phyloP scores from a whole-genome alignment of 2,329 filamentous ascomycete species.

The Fulvia fulva region DNA sequence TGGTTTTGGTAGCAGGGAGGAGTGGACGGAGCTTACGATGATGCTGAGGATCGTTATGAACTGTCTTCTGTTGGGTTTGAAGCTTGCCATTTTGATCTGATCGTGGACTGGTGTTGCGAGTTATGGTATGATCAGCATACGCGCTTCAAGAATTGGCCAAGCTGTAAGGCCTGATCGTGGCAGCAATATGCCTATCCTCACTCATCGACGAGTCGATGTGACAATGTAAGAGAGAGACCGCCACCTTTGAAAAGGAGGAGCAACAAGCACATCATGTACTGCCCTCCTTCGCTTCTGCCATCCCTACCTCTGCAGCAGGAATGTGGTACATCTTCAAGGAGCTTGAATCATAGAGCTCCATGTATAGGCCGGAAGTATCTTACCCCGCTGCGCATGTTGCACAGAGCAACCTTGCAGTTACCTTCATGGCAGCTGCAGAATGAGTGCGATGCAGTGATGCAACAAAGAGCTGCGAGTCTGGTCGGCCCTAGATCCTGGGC shows the following conservation, averaged over 20 bases:
- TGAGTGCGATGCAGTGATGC: background rate
- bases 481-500: background rate
- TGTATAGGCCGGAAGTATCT: background rate
- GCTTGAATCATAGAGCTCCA: background rate
- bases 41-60: constrained; percentile 38
- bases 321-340: background rate
- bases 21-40: constrained; percentile 28
- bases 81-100: background rate
- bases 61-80: constrained; percentile 33
- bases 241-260: background rate
- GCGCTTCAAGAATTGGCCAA: background rate
- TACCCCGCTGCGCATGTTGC: background rate
- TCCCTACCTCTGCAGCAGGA: background rate
- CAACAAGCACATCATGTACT: background rate
- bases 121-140: background rate
- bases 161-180: no score
- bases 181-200: no score
- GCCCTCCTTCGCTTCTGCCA: background rate
- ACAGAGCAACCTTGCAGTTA: background rate
- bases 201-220: background rate
- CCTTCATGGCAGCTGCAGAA: background rate
- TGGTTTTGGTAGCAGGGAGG: background rate
- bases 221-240: background rate
- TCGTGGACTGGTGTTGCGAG: no score
- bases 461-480: background rate